Evolutionary conservation across 106 monocot species (phyloP), one percentile per base, ranked within the genome.

Genomic region (Dioscorea alata): DNA sequence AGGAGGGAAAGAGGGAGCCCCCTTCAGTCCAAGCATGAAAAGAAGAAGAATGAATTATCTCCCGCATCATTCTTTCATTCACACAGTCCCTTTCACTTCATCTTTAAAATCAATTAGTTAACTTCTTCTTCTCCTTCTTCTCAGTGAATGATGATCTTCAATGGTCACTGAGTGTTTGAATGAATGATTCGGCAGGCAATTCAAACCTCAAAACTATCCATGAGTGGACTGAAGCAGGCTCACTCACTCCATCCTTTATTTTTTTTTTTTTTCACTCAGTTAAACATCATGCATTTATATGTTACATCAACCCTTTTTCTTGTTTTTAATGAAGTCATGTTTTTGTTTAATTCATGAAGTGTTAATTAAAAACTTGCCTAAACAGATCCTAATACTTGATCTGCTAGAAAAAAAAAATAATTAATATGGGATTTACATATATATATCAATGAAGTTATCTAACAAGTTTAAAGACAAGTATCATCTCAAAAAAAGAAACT

Each of bases 11-110:
- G 76, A 81, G 76, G 81, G 81, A 81, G 81, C 76, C 72, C 81
- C 81, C 81, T 81, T 81, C 81, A 81, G 81, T 81, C 81, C 81
- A 81, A 81, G 81, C 73, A 81, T 77, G 76, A 67, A 62, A 76
- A 42, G 76, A 50, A 54, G 67, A 76, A 72, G 81, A 81, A 54
- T 56, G 81, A 81, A 81, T 81, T 33, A 53, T 71, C 81, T 81
- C 81, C 81, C 81, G 81, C 81, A 59, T 81, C 81, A 81, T 81
- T 81, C 81, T 76, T 73, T 81, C 81, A 77, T 81, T 68, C 81
- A 76, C 76, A 67, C 28, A 69, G 81, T 63, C 50, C 32, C 32
- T 24, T 20, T 17, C 15, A 15, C 25, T 61, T 24, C 28, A 28
- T 28, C 28, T 28, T 28, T 28, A 28, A 28, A 28, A 28, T 28